These are phyloP conservation scores for Salvia hispanica DNA, from an alignment of 257 asterid species.

Conservation along the genomic window DNA sequence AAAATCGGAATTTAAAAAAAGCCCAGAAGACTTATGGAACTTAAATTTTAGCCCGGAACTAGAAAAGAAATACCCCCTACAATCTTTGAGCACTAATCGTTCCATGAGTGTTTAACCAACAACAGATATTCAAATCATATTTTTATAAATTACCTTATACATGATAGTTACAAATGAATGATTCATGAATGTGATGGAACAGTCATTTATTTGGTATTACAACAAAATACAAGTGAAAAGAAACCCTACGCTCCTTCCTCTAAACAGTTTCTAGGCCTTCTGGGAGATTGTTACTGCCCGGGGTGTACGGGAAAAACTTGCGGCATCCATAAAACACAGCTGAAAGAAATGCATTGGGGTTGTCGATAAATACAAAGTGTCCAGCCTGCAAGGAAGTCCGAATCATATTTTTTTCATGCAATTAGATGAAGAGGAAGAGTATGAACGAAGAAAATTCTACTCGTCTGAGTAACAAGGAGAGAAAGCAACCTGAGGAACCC, in stretches of 20 bases:
- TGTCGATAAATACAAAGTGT: constrained; percentile 73
- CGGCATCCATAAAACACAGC: constrained; percentile 77
- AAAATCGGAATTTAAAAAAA: no score
- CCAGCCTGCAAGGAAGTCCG: constrained; percentile 55
- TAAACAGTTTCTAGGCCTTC: constrained; percentile 61
- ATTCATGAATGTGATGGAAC: background rate
- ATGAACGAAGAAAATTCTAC: background rate
- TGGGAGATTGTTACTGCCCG: constrained; percentile 42
- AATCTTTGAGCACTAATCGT: no score
- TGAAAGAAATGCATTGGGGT: constrained; percentile 67
- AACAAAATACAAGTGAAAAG: background rate
- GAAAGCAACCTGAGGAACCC: constrained; percentile 71
- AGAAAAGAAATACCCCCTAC: no score
- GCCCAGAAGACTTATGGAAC: no score
- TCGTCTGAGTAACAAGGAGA: constrained; percentile 1
- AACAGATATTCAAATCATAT: background rate
- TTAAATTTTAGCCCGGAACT: no score
- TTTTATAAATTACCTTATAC: background rate
- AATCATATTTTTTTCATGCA: constrained; percentile 15
- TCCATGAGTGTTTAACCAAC: background rate
- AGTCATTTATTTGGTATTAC: background rate
- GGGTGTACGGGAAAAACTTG: constrained; percentile 43
- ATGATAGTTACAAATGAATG: constrained; percentile 7
- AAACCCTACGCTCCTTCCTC: constrained; percentile 8
- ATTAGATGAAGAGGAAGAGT: background rate